Base-by-base conservation (phyloP, 2,329 filamentous ascomycete species). In the Aspergillus transmontanensis region DNA sequence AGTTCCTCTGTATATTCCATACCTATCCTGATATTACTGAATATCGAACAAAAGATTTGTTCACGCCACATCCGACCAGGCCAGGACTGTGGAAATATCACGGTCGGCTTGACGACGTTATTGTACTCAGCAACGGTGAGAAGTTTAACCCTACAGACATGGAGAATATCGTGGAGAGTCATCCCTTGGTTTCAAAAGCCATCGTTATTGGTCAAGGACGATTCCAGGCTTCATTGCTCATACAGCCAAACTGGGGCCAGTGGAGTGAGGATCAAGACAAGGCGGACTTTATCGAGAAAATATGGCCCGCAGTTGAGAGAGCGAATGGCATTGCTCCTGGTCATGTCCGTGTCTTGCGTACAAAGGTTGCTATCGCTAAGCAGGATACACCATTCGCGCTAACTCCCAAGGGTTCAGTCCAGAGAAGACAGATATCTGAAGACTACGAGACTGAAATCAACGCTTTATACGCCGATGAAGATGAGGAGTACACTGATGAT, bases 291-390 rank as follows among this genome's bases (percentile, higher is more conserved):
- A 64, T 83, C 3, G 76, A 82, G 4, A 74, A 73, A 50, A 76
- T 85, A 4, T 84, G 82, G 82, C 69, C 75, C 0, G 68, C 64
- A 0, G 73, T 85, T 0, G 71, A 82, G 43, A 66, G 73, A 32
- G 81, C 81, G 0, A 85, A 85, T 56, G 61, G 68, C 1, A 61
- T 67, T 6, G 73, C 75, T 19, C 75, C 77, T 0, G 75, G 75
- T 10, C 80, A 83, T 62, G 78, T 73, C 5, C 77, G 78, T 30
- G 68, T 86, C 3, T 74, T 74, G 48, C 76, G 74, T 41, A 75
- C 77, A 5, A 80, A 78, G 56, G 73, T 85, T 23, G 69, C 76
- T 0, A 69, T 84, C 46, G 69, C 81, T 0, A 74, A 76, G 16
- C 69, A 71, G 7, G 71, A 74, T 14, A 81, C 81, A 66, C 80